phyloP scores from a whole-genome alignment of 352 stramenopile genomes.

The Phytophthora pini region DNA sequence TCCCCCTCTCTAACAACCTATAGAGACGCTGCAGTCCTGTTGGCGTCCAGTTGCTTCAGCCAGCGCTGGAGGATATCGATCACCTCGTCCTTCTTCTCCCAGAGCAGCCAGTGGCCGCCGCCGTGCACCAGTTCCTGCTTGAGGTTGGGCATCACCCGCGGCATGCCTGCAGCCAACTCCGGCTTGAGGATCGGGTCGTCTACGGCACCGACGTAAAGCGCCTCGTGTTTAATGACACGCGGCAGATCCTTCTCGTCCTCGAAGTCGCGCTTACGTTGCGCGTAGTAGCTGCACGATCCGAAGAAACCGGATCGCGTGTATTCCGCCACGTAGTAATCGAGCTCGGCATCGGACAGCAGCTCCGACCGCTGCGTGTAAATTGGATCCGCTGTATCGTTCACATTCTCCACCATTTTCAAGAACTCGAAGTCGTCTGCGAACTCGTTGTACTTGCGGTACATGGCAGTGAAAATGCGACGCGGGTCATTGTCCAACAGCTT shows the following conservation, averaged over 20 bases:
- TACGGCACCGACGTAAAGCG: constrained; percentile 68
- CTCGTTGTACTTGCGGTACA: constrained; percentile 55
- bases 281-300: constrained; percentile 61
- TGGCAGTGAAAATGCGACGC: constrained; percentile 53
- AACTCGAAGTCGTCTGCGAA: constrained; percentile 37
- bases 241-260: constrained; percentile 51
- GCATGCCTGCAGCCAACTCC: constrained; percentile 59
- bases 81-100: constrained; percentile 57
- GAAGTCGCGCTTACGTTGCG: constrained; percentile 58
- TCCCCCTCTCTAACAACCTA: constrained; percentile 1
- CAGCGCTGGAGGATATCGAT: constrained; percentile 40
- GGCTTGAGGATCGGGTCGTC: constrained; percentile 62
- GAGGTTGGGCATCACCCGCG: constrained; percentile 50
- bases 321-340: constrained; percentile 60
- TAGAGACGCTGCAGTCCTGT: constrained; percentile 8
- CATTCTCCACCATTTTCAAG: constrained; percentile 38
- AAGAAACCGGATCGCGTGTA: constrained; percentile 61
- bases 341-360: constrained; percentile 53
- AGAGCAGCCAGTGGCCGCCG: constrained; percentile 64
- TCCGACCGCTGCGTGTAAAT: constrained; percentile 46
- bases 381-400: constrained; percentile 36
- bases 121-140: constrained; percentile 55
- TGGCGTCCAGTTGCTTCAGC: constrained; percentile 32
- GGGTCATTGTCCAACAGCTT: constrained; percentile 46
- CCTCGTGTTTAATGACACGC: constrained; percentile 42